Conservation (phyloP, 257 asterid genomes). For the Fraxinus anomala region DNA sequence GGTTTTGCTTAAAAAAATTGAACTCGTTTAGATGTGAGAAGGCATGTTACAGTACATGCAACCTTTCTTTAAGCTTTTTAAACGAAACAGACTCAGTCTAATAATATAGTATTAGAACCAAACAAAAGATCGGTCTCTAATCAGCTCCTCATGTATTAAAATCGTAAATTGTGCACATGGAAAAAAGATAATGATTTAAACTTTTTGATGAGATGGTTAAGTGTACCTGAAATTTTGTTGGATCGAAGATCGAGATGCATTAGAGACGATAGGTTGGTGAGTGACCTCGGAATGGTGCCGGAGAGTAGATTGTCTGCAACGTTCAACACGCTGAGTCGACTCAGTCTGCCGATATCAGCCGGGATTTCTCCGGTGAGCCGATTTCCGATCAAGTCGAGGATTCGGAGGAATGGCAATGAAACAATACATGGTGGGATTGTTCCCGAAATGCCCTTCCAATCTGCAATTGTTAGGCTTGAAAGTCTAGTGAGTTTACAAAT, state of each 20-base stretch:
- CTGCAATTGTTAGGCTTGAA: constrained; percentile 76
- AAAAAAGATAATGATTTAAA: not conserved
- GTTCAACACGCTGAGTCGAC: constrained; percentile 73
- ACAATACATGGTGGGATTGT: constrained; percentile 65
- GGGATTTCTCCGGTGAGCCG: constrained; percentile 69
- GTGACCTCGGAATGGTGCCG: constrained; percentile 65
- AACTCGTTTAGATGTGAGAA: too few species aligned
- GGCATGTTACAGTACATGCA: too few species aligned
- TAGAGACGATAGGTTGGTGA: constrained; percentile 53
- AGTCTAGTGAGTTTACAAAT: constrained; percentile 64
- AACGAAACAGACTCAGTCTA: too few species aligned
- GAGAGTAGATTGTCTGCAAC: constrained; percentile 73
- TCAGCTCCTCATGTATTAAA: too few species aligned
- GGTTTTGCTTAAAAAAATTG: too few species aligned
- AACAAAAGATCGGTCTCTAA: too few species aligned
- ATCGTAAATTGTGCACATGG: too few species aligned
- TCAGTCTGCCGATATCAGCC: constrained; percentile 57
- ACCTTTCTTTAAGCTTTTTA: too few species aligned
- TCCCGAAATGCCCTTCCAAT: constrained; percentile 88
- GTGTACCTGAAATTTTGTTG: constrained; percentile 57
- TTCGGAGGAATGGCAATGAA: constrained; percentile 55
- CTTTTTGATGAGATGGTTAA: constrained; percentile 9
- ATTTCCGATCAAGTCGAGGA: constrained; percentile 83
- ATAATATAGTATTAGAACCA: too few species aligned
- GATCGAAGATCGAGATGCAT: constrained; percentile 76